These are phyloP conservation scores for Kernera saxatilis DNA, from an alignment of 345 rosid species.

Conservation along the genomic window DNA sequence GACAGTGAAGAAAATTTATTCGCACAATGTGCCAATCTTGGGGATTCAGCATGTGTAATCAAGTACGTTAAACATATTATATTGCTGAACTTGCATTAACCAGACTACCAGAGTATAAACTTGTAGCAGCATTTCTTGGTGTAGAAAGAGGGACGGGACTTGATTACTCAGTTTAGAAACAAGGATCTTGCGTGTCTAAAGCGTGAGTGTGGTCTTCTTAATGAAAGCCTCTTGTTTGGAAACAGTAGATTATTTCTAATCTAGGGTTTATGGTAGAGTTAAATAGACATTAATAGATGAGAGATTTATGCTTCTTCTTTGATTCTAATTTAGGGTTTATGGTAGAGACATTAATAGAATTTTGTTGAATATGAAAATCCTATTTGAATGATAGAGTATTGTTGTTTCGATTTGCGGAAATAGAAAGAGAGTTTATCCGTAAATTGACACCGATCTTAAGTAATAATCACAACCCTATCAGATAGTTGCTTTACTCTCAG, in stretches of 20 bases:
- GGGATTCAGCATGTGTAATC: constrained; percentile 86
- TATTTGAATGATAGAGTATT: no score
- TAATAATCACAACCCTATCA: background rate
- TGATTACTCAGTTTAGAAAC: constrained; percentile 27
- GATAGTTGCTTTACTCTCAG: background rate
- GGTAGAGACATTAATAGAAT: no score
- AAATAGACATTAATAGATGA: background rate
- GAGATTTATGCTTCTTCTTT: background rate
- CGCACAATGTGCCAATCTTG: constrained; percentile 91
- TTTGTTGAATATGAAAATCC: no score
- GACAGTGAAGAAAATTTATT: constrained; percentile 45
- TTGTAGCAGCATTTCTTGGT: constrained; percentile 25
- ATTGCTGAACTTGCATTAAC: constrained; percentile 4
- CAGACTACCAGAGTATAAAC: background rate
- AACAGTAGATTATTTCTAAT: background rate
- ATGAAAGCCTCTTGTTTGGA: constrained; percentile 11
- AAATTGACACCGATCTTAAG: background rate
- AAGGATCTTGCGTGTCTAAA: constrained; percentile 22
- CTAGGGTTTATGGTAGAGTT: constrained; percentile 4
- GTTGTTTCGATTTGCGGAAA: background rate
- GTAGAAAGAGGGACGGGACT: constrained; percentile 25
- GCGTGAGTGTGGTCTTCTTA: constrained; percentile 21
- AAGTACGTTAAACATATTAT: constrained; percentile 47
- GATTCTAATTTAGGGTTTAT: no score
- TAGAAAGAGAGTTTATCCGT: background rate